Evolutionary conservation across 495 filamentous ascomycete genomes (phyloP).

Genomic region (Aspergillus egyptiacus): DNA sequence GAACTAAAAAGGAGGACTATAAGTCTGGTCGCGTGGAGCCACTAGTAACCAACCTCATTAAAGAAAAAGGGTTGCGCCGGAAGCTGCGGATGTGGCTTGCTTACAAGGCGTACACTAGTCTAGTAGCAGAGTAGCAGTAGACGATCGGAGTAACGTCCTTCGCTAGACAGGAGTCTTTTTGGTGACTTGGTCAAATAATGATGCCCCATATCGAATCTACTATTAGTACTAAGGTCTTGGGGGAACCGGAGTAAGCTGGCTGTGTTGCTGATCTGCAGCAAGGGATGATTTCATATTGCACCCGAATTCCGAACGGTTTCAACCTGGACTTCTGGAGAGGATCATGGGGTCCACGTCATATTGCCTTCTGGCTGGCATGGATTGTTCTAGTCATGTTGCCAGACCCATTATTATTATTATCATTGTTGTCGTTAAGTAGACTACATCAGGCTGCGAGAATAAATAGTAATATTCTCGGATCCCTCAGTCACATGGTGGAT

Average conservation of each 20-base stretch:
- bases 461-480: too few species aligned
- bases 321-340: background rate
- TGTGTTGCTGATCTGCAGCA: constrained; percentile 3
- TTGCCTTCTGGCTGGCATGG: too few species aligned
- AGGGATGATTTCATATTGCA: constrained; percentile 1
- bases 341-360: background rate
- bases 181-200: too few species aligned
- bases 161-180: too few species aligned
- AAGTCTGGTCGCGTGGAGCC: background rate
- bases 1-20: background rate
- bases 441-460: too few species aligned
- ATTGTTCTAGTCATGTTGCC: too few species aligned
- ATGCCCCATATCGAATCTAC: too few species aligned
- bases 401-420: background rate
- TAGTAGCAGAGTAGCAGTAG: too few species aligned
- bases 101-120: background rate
- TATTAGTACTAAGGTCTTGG: too few species aligned
- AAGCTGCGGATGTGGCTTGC: constrained; percentile 13
- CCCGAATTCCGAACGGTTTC: background rate
- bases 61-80: constrained; percentile 3
- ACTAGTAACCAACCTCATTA: background rate
- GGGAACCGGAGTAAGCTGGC: background rate
- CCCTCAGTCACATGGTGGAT: too few species aligned
- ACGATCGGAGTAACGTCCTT: too few species aligned
- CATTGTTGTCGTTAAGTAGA: background rate